These are phyloP conservation scores for Trametes polyzona DNA, from an alignment of 1,284 basidiomycete species.

Conservation along the genomic window DNA sequence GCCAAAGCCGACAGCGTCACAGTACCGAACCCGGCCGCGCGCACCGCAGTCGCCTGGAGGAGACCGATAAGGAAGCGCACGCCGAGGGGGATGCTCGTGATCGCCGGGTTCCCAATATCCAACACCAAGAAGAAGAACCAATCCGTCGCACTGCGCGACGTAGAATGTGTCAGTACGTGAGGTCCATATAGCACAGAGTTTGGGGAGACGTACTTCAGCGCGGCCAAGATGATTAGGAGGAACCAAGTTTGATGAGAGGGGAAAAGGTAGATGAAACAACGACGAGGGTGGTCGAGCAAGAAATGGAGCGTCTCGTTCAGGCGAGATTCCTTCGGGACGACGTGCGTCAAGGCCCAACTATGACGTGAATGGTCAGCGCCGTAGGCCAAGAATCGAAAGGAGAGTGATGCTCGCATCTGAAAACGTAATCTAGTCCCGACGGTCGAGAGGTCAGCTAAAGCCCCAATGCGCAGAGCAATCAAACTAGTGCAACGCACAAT, in stretches of 20 bases:
- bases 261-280: constrained; percentile 95
- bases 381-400: not conserved
- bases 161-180: not conserved
- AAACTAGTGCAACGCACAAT: no score
- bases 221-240: constrained; percentile 67
- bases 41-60: constrained; percentile 81
- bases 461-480: no score
- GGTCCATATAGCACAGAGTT: not conserved
- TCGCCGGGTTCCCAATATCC: constrained; percentile 82
- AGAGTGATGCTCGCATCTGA: constrained; percentile 52
- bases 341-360: constrained; percentile 78
- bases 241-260: constrained; percentile 97
- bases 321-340: constrained; percentile 62
- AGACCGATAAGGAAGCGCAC: constrained; percentile 68
- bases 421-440: constrained; percentile 56
- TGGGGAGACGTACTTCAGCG: constrained; percentile 62
- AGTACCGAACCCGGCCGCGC: constrained; percentile 87
- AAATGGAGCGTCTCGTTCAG: constrained; percentile 86
- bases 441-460: not conserved
- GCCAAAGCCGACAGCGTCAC: constrained; percentile 74
- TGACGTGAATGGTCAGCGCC: constrained; percentile 6
- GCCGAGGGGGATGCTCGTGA: constrained; percentile 74
- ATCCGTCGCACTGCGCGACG: constrained; percentile 46
- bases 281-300: constrained; percentile 93
- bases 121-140: constrained; percentile 92